These are phyloP conservation scores for Saccharum officinarum DNA, from an alignment of 176 grass and related monocot genomes.

Conservation along the genomic window DNA sequence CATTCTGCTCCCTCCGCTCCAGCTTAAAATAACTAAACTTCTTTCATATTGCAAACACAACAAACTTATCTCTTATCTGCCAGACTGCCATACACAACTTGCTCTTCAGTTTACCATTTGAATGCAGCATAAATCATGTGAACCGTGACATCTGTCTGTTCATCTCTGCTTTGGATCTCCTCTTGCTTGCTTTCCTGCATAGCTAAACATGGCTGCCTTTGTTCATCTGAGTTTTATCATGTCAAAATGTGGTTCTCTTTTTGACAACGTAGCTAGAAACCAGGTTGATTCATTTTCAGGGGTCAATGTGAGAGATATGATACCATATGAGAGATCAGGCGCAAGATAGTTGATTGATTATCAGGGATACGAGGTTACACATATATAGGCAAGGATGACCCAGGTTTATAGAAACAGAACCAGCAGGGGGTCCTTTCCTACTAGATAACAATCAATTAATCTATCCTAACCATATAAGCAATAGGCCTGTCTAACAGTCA, in stretches of 20 bases:
- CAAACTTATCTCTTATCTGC: neutral
- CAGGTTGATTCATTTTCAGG: neutral
- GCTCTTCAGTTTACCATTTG: neutral
- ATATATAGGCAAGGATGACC: too few relatives aligned
- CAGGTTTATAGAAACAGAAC: too few relatives aligned
- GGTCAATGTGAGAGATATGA: neutral
- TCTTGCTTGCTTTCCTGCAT: neutral
- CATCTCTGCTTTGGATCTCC: neutral
- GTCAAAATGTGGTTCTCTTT: neutral
- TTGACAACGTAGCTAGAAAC: neutral
- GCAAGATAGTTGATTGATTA: too few relatives aligned
- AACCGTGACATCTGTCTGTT: neutral
- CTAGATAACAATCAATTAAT: too few relatives aligned
- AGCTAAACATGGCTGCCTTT: neutral
- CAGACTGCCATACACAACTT: neutral
- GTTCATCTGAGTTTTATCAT: neutral
- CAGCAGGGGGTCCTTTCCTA: too few relatives aligned
- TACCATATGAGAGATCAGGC: too few relatives aligned
- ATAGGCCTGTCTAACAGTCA: neutral
- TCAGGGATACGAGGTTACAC: too few relatives aligned
- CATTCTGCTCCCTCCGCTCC: slow-evolving; percentile 2
- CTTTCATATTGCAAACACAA: slow-evolving; percentile 10
- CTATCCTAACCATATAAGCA: too few relatives aligned
- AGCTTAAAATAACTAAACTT: neutral
- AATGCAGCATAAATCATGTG: neutral